phyloP scores from a whole-genome alignment of 192 early-diverging fungal genomes.

The Linderina pennispora region DNA sequence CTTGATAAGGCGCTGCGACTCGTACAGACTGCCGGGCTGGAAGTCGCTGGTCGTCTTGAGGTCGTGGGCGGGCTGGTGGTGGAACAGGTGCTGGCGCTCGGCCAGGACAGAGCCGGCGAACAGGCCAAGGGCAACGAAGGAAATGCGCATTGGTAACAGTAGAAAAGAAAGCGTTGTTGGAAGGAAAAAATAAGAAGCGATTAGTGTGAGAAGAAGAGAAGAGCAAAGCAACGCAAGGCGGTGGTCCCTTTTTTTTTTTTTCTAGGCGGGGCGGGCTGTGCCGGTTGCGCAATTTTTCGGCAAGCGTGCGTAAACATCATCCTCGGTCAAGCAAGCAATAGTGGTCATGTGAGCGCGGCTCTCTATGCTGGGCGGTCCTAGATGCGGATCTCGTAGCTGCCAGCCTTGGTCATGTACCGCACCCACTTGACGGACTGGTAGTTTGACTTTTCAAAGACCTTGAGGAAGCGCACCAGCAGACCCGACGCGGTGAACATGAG shows the following conservation, averaged over 20 bases:
- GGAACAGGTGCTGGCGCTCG: constrained; percentile 15
- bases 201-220: not conserved
- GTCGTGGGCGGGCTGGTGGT: not conserved
- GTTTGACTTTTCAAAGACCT: constrained; percentile 95
- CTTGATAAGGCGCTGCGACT: constrained; percentile 48
- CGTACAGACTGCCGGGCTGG: constrained; percentile 29
- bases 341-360: no score
- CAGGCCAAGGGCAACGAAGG: constrained; percentile 20
- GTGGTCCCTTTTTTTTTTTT: no score
- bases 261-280: no score
- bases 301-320: no score
- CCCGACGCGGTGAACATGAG: constrained; percentile 98
- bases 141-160: constrained; percentile 24
- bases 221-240: no score
- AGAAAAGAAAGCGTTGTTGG: not conserved
- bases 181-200: constrained; percentile 1
- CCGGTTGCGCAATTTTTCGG: no score
- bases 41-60: constrained; percentile 9
- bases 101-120: constrained; percentile 17
- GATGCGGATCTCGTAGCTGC: constrained; percentile 43
- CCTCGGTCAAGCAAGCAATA: no score
- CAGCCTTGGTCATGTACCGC: constrained; percentile 94
- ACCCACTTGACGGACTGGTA: constrained; percentile 99
- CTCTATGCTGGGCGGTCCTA: no score
- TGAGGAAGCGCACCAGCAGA: constrained; percentile 91